Base-by-base conservation (phyloP, 306 rosid genomes). In the Luffa aegyptiaca region DNA sequence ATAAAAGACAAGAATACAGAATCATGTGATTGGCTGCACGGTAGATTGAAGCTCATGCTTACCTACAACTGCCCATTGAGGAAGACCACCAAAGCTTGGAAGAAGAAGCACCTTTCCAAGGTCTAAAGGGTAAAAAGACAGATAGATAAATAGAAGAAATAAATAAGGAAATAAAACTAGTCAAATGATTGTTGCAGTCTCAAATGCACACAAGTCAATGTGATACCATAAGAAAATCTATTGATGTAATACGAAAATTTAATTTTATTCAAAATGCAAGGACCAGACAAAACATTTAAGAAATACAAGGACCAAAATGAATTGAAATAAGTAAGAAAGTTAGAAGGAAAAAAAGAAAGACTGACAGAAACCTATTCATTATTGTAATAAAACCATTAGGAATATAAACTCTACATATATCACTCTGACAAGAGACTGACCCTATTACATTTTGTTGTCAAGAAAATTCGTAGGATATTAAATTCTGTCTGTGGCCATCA, bases 51-150 rank as follows among this genome's bases (percentile, higher is more conserved):
- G 64, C 20, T 45, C 76, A 73, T 18, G 59, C 69, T 61, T 79
- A 89, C 96, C 97, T 21, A 91, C 96, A 53, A 89, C 96, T 69
- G 97, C 96, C 96, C 96, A 93, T 75, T 93, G 97, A 81, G 96
- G 97, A 81, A 91, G 97, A 53, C 77, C 96, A 70, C 96, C 96
- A 82, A 93, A 93, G 85, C 84, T 73, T n/a, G 97, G 97, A 76
- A 90, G 93, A 42, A 87, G 86, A 85, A 93, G 91, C 86, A 93
- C 96, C 83, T 93, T 93, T 18, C 97, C 94, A 85, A 93, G 94
- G 83, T 93, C 96, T 93, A 21, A 53, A 74, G 51, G 8, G 61
- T 49, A 26, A 31, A 26, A 31, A 66, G 35, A 80, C 46, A 79
- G 3, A 80, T 18, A 64, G 18, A 33, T 33, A 42, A 69, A 11